A percentile compares a stretch with the other conserved stretches of the same genome.
Evolutionary conservation across 352 stramenopile genomes (phyloP).

Genomic region (Phytophthora kernoviae): DNA sequence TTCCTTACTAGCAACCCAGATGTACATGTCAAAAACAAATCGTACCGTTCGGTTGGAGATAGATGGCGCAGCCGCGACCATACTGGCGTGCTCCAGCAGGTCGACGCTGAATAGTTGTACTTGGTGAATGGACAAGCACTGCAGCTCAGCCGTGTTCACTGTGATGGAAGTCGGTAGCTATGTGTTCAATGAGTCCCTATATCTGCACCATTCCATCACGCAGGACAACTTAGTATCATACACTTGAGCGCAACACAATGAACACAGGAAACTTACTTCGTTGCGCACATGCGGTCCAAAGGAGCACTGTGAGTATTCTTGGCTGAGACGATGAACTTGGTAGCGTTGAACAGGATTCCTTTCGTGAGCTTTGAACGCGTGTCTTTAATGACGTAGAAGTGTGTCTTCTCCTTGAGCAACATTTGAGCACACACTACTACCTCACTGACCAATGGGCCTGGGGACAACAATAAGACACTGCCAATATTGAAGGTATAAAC

Average conservation of each 20-base stretch:
- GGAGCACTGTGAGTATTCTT: constrained; percentile 3
- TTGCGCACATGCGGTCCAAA: neutral
- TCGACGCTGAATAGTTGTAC: too few relatives aligned
- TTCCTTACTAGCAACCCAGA: too few relatives aligned
- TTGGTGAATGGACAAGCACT: constrained; percentile 4
- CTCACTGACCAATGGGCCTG: neutral
- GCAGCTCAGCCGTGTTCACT: neutral
- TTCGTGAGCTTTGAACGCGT: neutral
- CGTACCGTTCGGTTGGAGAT: neutral
- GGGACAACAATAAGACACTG: neutral
- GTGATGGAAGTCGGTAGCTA: neutral
- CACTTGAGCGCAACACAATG: neutral
- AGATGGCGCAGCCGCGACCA: too few relatives aligned
- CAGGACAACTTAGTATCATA: neutral
- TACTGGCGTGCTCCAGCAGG: too few relatives aligned
- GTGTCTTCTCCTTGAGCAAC: constrained; percentile 8
- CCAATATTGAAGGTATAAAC: too few relatives aligned
- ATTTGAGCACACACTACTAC: neutral
- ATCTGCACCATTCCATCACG: too few relatives aligned
- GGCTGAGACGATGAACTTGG: constrained; percentile 9
- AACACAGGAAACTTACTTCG: neutral
- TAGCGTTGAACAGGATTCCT: constrained; percentile 15
- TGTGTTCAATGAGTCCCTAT: neutral
- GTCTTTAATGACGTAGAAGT: constrained; percentile 14
- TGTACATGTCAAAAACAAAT: neutral